A percentile compares a stretch with the other conserved stretches of the same genome.
phyloP scores from a whole-genome alignment of 2,329 filamentous ascomycete genomes.

The Camptophora hylomeconis region DNA sequence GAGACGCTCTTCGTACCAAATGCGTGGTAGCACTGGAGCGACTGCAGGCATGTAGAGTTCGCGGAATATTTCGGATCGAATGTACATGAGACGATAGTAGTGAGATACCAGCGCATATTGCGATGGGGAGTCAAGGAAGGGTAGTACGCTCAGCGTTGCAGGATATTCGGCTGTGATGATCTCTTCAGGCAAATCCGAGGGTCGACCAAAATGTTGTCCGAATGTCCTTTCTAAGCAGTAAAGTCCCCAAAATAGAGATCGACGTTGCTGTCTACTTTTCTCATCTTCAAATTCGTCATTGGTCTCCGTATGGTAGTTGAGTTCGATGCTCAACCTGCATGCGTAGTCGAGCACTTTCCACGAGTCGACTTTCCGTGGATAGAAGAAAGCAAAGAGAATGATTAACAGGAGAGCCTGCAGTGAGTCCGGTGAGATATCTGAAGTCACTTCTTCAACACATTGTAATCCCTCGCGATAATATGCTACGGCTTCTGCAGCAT shows the following conservation, averaged over 20 bases:
- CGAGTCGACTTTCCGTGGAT: conserved; percentile 19
- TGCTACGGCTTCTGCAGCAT: conserved; percentile 13
- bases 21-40: conserved; percentile 15
- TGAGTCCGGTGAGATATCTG: conserved; percentile 18
- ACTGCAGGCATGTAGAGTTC: conserved; percentile 20
- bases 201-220: conserved; percentile 25
- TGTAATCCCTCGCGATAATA: conserved; percentile 19
- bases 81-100: conserved; percentile 25
- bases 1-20: conserved; percentile 19
- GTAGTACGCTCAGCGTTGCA: conserved; percentile 9
- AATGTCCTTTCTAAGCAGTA: conserved; percentile 26
- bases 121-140: conserved; percentile 10
- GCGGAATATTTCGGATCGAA: conserved; percentile 24
- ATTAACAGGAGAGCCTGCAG: conserved; percentile 20
- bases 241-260: conserved; percentile 24
- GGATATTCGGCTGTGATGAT: conserved; percentile 26
- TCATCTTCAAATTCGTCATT: conserved; percentile 18
- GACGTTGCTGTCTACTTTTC: conserved; percentile 13
- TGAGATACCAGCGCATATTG: conserved; percentile 21
- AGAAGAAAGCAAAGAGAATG: conserved; percentile 17
- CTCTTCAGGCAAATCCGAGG: conserved; percentile 24
- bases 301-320: conserved; percentile 23
- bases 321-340: conserved; percentile 21
- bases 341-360: conserved; percentile 20
- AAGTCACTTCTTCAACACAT: conserved; percentile 22